phyloP scores from a whole-genome alignment of 2,329 filamentous ascomycete genomes.

The Hypomyces rosellus region DNA sequence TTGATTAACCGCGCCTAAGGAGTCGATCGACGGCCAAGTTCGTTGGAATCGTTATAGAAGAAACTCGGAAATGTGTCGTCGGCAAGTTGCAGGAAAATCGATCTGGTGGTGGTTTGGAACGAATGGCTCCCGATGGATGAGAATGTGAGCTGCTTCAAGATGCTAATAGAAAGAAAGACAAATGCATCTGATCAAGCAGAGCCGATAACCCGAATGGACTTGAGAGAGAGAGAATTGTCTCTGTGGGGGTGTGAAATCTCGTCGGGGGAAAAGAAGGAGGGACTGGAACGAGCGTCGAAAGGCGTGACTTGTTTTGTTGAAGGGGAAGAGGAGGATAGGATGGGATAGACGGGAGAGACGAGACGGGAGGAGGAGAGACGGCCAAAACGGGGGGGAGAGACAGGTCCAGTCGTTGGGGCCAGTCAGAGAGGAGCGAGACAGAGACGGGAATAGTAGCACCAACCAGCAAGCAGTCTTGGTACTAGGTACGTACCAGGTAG shows the following conservation, averaged over 20 bases:
- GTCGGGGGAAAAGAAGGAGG: conserved; percentile 24
- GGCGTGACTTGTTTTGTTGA: conserved; percentile 36
- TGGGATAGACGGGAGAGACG: conserved; percentile 14
- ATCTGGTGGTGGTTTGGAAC: neutral
- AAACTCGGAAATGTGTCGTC: neutral
- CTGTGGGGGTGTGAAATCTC: conserved; percentile 10
- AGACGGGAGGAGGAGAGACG: conserved; percentile 9
- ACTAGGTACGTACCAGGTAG: conserved; percentile 8
- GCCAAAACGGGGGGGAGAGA: neutral
- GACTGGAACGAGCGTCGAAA: conserved; percentile 36
- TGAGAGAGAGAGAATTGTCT: conserved; percentile 1
- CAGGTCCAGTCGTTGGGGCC: no score
- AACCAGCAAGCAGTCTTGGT: neutral
- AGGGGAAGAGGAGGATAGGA: conserved; percentile 28
- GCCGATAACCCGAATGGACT: conserved; percentile 9
- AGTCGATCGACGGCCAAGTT: conserved; percentile 5
- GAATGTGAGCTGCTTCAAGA: conserved; percentile 5
- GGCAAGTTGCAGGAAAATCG: conserved; percentile 1
- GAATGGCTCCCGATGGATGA: conserved; percentile 8
- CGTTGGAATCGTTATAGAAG: conserved; percentile 1
- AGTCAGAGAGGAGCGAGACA: no score
- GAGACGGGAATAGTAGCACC: conserved; percentile 1
- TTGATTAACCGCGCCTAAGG: conserved; percentile 4
- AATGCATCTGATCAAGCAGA: conserved; percentile 9
- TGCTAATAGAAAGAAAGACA: conserved; percentile 2